Base-by-base conservation (phyloP, 2,329 filamentous ascomycete genomes). In the Alternaria hordeiaustralica region DNA sequence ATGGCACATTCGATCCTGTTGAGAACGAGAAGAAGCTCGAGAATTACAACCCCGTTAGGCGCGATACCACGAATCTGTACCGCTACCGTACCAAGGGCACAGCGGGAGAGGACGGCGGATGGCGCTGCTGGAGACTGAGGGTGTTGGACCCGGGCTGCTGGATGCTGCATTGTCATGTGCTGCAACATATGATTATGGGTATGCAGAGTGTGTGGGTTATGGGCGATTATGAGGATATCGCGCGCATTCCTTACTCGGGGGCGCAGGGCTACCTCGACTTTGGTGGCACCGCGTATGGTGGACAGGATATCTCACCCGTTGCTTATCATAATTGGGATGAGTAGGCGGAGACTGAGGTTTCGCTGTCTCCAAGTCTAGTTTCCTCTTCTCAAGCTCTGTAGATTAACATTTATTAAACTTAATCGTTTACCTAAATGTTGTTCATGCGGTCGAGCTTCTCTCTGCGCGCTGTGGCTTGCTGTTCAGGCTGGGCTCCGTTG, bases 151-250 rank as follows among this genome's bases (percentile, higher is more conserved):
- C 84, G 0, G 88, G 87, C 0, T 86, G 86, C 4, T 89, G 87
- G 87, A 86, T 89, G 86, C 79, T 89, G 65, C 87, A 89, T 73
- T 89, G 87, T 65, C 87, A 89, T 72, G 83, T 86, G 15, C 66
- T 86, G 54, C 83, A 85, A 58, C 87, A 89, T 71, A 87, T 87
- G 82, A 77, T 87, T 18, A 88, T 88, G 86, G 77, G 80, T 0
- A 84, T 83, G 83, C 81, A 84, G 66, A 81, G 77, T 1, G 82
- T 82, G 2, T 85, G 82, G 81, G 71, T 82, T 0, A 81, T 84
- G 75, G 84, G 84, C 1, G 76, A 85, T 36, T 77, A 75, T 10
- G 69, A 75, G 2, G 72, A 84, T 33, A 82, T 85, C 10, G 64
- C 76, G 1, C 33, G 60, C 9, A 72, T 78, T 15, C 77, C 79